Percentiles rank a stretch among this genome's conserved stretches.
These are phyloP conservation scores for Paracoccidioides brasiliensis DNA, from an alignment of 2,329 filamentous ascomycete species.

Conservation along the genomic window DNA sequence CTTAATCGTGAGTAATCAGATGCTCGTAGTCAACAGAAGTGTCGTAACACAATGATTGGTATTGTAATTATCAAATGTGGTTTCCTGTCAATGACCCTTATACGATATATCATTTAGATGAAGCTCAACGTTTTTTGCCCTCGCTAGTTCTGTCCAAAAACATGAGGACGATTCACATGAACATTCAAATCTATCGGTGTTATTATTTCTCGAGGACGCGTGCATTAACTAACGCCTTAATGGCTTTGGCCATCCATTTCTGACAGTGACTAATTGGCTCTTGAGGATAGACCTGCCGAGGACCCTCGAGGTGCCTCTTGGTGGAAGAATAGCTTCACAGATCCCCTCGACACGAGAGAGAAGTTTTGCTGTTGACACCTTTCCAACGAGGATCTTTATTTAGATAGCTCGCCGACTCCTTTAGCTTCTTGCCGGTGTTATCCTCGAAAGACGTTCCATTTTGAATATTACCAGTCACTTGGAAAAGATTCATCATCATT, in stretches of 20 bases:
- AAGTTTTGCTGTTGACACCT: constrained; percentile 10
- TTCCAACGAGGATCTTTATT: constrained; percentile 1
- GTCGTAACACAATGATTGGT: no score
- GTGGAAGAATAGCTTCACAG: constrained; percentile 15
- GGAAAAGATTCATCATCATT: constrained; percentile 12
- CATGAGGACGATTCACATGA: not conserved
- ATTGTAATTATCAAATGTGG: no score
- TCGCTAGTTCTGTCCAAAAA: no score
- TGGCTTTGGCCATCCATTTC: constrained; percentile 20
- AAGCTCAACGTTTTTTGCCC: not conserved
- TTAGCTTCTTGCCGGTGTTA: constrained; percentile 3
- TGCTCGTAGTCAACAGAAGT: no score
- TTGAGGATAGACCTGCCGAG: constrained; percentile 16
- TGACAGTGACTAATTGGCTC: constrained; percentile 18
- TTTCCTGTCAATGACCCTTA: no score
- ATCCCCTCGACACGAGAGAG: constrained; percentile 10
- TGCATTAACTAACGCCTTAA: constrained; percentile 5
- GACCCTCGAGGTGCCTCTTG: constrained; percentile 21
- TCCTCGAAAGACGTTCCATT: constrained; percentile 15
- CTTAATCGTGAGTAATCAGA: no score
- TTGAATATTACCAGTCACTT: constrained; percentile 22
- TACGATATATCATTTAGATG: no score
- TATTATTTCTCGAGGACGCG: not conserved
- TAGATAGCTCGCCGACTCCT: constrained; percentile 3
- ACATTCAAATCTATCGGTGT: not conserved